Evolutionary conservation across 129 eudicot genomes (phyloP).

Genomic region (Gnaphalium uliginosum): DNA sequence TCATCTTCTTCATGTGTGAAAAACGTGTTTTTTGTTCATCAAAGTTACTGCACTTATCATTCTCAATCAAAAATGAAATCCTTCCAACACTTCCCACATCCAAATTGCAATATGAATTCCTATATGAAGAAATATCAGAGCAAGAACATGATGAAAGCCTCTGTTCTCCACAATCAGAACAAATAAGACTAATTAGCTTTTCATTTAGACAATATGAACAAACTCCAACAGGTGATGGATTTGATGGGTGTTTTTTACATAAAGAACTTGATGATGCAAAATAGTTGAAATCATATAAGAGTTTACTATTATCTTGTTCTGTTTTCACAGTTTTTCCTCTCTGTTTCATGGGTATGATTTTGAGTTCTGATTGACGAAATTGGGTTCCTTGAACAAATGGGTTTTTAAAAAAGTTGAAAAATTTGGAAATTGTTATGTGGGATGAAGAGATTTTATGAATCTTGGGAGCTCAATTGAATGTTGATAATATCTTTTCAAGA

Average conservation of each 20-base stretch:
- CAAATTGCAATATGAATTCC: slow-evolving; percentile 58
- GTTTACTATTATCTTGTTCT: slow-evolving; percentile 8
- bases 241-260: slow-evolving; percentile 73
- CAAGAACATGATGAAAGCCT: slow-evolving; percentile 78
- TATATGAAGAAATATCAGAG: slow-evolving; percentile 52
- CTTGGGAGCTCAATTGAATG: not conserved
- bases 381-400: not conserved
- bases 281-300: slow-evolving; percentile 37
- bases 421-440: slow-evolving; percentile 6
- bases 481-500: not conserved
- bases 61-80: slow-evolving; percentile 73
- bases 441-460: not conserved
- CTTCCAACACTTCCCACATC: slow-evolving; percentile 75
- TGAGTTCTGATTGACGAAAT: slow-evolving; percentile 12
- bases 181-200: slow-evolving; percentile 56
- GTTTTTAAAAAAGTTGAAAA: not conserved
- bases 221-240: slow-evolving; percentile 58
- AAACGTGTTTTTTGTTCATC: slow-evolving; percentile 6
- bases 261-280: slow-evolving; percentile 45
- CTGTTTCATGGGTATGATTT: slow-evolving; percentile 50
- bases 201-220: slow-evolving; percentile 81
- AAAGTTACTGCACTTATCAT: slow-evolving; percentile 44
- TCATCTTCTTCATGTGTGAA: slow-evolving; percentile 28
- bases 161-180: slow-evolving; percentile 86
- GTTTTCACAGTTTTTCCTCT: slow-evolving; percentile 59